phyloP scores from a whole-genome alignment of 257 asterid genomes.

The Nicotiana attenuata region DNA sequence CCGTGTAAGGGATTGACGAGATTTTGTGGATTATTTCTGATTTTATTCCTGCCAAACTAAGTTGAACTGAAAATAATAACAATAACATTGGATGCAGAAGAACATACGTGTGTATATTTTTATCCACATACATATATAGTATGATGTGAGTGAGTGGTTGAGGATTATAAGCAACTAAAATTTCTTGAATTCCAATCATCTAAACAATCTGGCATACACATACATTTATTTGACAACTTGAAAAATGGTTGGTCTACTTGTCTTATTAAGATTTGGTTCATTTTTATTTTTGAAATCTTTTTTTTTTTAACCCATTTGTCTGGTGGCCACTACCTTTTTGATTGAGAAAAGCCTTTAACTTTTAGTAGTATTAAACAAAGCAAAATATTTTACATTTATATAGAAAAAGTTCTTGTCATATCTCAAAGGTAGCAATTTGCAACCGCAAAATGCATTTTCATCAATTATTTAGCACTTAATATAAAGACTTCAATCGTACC shows the following conservation, averaged over 20 bases:
- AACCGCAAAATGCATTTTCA: slow-evolving; percentile 31
- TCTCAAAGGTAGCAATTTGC: slow-evolving; percentile 60
- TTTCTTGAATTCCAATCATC: no score
- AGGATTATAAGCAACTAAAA: background rate
- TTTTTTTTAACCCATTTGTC: background rate
- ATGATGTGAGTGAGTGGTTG: background rate
- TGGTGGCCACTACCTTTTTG: background rate
- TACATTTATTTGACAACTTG: background rate
- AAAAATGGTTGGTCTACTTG: background rate
- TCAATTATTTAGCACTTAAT: slow-evolving; percentile 1
- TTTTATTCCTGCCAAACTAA: background rate
- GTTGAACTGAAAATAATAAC: background rate
- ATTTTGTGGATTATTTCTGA: background rate
- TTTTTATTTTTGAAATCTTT: background rate
- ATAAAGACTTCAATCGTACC: background rate
- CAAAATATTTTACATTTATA: background rate
- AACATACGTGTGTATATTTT: background rate
- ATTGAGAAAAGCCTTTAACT: background rate
- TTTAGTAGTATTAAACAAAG: background rate
- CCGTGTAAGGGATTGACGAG: background rate
- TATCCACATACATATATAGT: background rate
- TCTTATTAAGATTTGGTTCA: slow-evolving; percentile 18
- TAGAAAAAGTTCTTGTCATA: slow-evolving; percentile 26
- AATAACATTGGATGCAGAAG: background rate
- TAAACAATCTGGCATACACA: background rate